Base-by-base conservation (phyloP, 169 alveolate species). In the Blepharisma undulans region DNA sequence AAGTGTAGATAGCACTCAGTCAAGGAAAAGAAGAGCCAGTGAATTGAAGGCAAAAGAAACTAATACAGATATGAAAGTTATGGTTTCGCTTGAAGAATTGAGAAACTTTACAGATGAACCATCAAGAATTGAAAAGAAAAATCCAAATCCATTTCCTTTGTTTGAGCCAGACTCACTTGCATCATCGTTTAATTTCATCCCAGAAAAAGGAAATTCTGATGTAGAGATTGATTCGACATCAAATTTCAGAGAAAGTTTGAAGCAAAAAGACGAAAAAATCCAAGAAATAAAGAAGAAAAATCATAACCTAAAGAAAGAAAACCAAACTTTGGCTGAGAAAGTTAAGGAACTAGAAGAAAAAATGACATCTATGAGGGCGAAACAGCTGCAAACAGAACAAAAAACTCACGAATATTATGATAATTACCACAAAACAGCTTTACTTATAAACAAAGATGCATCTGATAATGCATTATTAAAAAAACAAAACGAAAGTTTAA, bases 371-470 rank as follows among this genome's bases (percentile, higher is more conserved):
- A 32, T n/a, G 32, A 32, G 34, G 34, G 77, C 33, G 18, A 82
- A 82, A 36, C 72, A 25, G 32, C 25, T 59, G 60, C 33, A 82
- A 36, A 19, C 36, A n/a, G 89, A 82, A 82, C 33, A 59, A 36
- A 82, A 82, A 12, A 21, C 89, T 2, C 36, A 32, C 16, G 89
- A 82, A n/a, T 48, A 60, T 59, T 82, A 82, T 30, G 29, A 22
- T 22, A 19, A n/a, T 22, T 82, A 82, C 76, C 89, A 82, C 12
- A 82, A 82, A 10, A 48, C 89, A 21, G 33, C 60, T 21, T 19
- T 21, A 34, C 74, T 82, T 22, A 82, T 82, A 21, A 32, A 82
- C 89, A 82, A 82, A 82, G 89, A 82, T 30, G 27, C 76, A 22
- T 25, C 32, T 59, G 89, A 82, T 19, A 32, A 82, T 30, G 22